Conservation (phyloP, 1,284 basidiomycete genomes). For the Pterulicium gracile region DNA sequence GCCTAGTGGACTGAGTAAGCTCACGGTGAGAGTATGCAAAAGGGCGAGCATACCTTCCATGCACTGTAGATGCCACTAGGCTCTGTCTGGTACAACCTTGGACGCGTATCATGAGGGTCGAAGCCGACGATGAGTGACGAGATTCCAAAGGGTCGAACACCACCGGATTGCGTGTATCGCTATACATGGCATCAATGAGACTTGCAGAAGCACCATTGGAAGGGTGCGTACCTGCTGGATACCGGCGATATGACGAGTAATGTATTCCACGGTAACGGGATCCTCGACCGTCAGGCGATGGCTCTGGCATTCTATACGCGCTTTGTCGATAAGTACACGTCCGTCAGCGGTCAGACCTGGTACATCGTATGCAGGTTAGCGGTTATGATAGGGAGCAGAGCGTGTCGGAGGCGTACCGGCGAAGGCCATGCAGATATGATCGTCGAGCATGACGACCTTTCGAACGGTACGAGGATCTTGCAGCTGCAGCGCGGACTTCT, state of each 20-base stretch:
- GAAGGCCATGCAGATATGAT: conserved; percentile 96
- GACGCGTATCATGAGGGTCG: conserved; percentile 84
- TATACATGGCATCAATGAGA: conserved; percentile 18
- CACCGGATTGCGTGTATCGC: conserved; percentile 98
- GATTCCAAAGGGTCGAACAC: conserved; percentile 97
- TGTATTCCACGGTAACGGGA: conserved; percentile 97
- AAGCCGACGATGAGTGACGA: conserved; percentile 97
- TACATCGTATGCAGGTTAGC: conserved; percentile 10
- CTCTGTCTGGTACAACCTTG: conserved; percentile 93
- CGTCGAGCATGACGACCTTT: conserved; percentile 98
- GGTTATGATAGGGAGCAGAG: conserved; percentile 4
- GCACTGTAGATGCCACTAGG: conserved; percentile 97
- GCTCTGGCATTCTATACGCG: conserved; percentile 94
- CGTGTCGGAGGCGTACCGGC: conserved; percentile 52
- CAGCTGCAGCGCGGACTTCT: conserved; percentile 95
- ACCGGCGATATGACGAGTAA: conserved; percentile 94
- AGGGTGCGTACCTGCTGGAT: conserved; percentile 77
- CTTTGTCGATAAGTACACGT: conserved; percentile 96
- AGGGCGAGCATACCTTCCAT: conserved; percentile 72
- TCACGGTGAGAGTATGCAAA: conserved; percentile 2
- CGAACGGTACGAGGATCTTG: conserved; percentile 97
- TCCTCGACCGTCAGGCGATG: conserved; percentile 98
- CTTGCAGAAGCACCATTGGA: conserved; percentile 2
- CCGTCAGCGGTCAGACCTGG: conserved; percentile 97
- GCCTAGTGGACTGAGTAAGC: too few species aligned